These are phyloP conservation scores for Sporormia fimetaria DNA, from an alignment of 495 filamentous ascomycete genomes.

Conservation along the genomic window DNA sequence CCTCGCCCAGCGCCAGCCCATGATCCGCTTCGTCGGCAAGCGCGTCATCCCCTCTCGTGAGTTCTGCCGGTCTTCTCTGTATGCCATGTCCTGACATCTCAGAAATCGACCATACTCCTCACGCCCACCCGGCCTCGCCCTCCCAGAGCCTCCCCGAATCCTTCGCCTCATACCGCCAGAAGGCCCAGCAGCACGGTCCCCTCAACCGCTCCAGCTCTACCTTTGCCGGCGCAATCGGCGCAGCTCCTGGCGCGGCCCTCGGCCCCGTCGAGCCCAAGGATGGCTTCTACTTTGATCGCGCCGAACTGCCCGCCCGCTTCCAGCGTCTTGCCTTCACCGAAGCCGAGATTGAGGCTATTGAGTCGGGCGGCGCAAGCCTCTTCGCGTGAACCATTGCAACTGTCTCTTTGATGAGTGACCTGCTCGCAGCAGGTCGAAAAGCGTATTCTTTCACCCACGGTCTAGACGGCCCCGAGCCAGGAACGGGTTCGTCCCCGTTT, in stretches of 20 bases:
- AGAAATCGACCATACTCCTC: constrained; percentile 64
- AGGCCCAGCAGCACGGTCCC: constrained; percentile 89
- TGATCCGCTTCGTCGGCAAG: constrained; percentile 91
- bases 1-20: constrained; percentile 30
- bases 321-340: constrained; percentile 56
- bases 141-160: constrained; percentile 49
- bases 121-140: constrained; percentile 57
- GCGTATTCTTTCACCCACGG: too few relatives aligned
- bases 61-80: constrained; percentile 27
- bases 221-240: constrained; percentile 47
- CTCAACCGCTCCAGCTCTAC: constrained; percentile 46
- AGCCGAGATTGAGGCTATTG: constrained; percentile 89
- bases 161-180: constrained; percentile 83
- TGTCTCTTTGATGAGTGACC: too few relatives aligned
- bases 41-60: constrained; percentile 61
- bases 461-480: too few relatives aligned
- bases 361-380: constrained; percentile 77
- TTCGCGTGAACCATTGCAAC: constrained; percentile 34
- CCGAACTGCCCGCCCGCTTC: constrained; percentile 75
- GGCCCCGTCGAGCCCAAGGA: constrained; percentile 57
- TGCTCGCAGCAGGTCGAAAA: too few relatives aligned
- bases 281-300: constrained; percentile 79
- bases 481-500: too few relatives aligned
- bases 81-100: not conserved
- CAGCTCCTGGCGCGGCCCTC: constrained; percentile 51